Evolutionary conservation across 169 alveolate genomes (phyloP), one percentile per base, ranked within the genome.

Genomic region (Theileria annulata): DNA sequence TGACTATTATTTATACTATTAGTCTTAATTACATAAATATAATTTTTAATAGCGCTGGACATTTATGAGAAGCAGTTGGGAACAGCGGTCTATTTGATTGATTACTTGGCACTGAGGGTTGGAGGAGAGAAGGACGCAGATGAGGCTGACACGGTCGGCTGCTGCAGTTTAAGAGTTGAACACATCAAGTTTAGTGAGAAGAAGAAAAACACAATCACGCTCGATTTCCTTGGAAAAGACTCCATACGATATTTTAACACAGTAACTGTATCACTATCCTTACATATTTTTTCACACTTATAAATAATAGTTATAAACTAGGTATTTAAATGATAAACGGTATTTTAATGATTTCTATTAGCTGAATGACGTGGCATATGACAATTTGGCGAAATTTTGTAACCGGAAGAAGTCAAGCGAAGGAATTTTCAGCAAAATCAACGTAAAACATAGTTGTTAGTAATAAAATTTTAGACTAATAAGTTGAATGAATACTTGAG

Each of bases 141-240:
- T 64, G 99, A 98, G 88, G 99, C 99, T 23, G 99, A 98, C 86
- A 98, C 99, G 0, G 99, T 98, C 42, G 99, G 99, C 48, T 97
- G 99, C 92, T 97, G 99, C 89, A 94, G 99, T 74, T 88, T 98
- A 60, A 95, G 99, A 63, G 99, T 96, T 15, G 99, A 97, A 85
- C 99, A 98, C 88, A 87, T 97, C 42, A 88, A 92, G 76, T 92
- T 97, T 51, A 23, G 28, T 30, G 90, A 86, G 49, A 71, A 75
- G 66, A 80, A 68, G 63, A 69, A 87, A 35, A 77, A 88, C 69
- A 79, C 87, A 71, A 69, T 60, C 37, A 82, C 82, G 51, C 92
- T 98, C 49, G 99, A 96, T 88, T 97, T 97, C 88, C 92, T 97
- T 71, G 99, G 99, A 27, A 97, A 97, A 82, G 99, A 97, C 83